These are phyloP conservation scores for Rhodofomes roseus DNA, from an alignment of 1,284 basidiomycete species.

Conservation along the genomic window DNA sequence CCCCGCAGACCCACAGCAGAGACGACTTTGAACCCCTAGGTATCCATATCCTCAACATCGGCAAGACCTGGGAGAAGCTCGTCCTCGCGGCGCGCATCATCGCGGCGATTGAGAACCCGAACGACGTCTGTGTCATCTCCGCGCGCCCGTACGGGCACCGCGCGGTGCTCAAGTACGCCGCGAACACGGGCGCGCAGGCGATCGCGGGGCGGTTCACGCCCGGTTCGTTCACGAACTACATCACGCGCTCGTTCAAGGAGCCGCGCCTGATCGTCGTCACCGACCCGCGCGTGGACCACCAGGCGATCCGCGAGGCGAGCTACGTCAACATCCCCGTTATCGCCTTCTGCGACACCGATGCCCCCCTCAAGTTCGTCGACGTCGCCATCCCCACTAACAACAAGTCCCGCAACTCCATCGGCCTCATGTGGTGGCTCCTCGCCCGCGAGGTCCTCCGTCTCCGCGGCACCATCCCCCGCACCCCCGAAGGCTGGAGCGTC, in stretches of 20 bases:
- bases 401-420: conserved; percentile 96
- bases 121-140: conserved; percentile 97
- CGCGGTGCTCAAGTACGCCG: conserved; percentile 97
- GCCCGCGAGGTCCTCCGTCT: conserved; percentile 97
- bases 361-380: conserved; percentile 95
- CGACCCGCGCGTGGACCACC: conserved; percentile 99
- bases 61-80: conserved; percentile 99
- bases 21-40: conserved; percentile 41
- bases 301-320: conserved; percentile 98
- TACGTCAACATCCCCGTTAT: conserved; percentile 99
- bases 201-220: conserved; percentile 99
- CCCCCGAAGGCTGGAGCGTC: conserved; percentile 90
- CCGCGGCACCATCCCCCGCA: conserved; percentile 88
- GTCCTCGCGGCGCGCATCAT: conserved; percentile 94
- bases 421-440: conserved; percentile 98
- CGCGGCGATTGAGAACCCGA: conserved; percentile 95
- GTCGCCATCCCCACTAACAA: conserved; percentile 99
- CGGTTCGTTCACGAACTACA: conserved; percentile 99
- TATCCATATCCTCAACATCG: conserved; percentile 96
- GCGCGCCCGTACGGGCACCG: conserved; percentile 98
- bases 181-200: conserved; percentile 97
- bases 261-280: conserved; percentile 97
- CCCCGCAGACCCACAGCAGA: not conserved
- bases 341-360: conserved; percentile 97
- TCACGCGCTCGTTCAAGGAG: conserved; percentile 99